These are phyloP conservation scores for Galerina marginata DNA, from an alignment of 768 basidiomycete species.

Conservation along the genomic window DNA sequence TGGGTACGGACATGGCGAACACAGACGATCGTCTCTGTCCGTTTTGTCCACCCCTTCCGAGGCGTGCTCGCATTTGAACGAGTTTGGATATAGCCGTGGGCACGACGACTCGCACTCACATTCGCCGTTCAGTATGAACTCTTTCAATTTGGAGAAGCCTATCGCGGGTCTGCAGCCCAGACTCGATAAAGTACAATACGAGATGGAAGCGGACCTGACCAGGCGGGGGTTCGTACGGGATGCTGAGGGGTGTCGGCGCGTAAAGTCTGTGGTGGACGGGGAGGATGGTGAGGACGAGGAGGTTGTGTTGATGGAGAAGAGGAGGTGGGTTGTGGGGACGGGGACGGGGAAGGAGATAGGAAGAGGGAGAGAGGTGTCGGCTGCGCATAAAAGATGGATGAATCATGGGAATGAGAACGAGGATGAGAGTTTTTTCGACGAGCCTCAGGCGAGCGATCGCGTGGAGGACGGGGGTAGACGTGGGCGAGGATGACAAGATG, in stretches of 20 bases:
- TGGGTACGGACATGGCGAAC: not conserved
- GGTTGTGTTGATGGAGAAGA: too few species aligned
- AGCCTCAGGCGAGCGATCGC: too few species aligned
- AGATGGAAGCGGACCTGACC: slow-evolving; percentile 72
- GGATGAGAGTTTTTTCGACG: too few species aligned
- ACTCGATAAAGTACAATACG: slow-evolving; percentile 65
- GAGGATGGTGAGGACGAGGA: slow-evolving; percentile 34
- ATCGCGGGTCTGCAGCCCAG: slow-evolving; percentile 42
- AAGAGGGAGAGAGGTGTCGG: too few species aligned
- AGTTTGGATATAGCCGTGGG: too few species aligned
- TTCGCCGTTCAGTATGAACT: slow-evolving; percentile 12
- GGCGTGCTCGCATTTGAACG: not conserved
- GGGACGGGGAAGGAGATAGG: too few species aligned
- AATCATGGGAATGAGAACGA: too few species aligned
- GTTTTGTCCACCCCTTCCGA: slow-evolving; percentile 15
- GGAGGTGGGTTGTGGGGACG: too few species aligned
- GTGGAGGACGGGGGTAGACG: too few species aligned
- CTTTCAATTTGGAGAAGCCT: slow-evolving; percentile 51
- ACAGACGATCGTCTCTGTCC: slow-evolving; percentile 20
- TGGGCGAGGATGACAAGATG: too few species aligned
- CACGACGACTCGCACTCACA: not conserved
- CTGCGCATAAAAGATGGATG: too few species aligned
- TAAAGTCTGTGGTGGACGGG: slow-evolving; percentile 32
- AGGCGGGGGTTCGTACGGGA: slow-evolving; percentile 59
- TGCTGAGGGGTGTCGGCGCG: slow-evolving; percentile 34